Percentiles rank a stretch among this genome's conserved stretches.
These are phyloP conservation scores for Lomentospora prolificans DNA, from an alignment of 2,329 filamentous ascomycete species.

Conservation along the genomic window DNA sequence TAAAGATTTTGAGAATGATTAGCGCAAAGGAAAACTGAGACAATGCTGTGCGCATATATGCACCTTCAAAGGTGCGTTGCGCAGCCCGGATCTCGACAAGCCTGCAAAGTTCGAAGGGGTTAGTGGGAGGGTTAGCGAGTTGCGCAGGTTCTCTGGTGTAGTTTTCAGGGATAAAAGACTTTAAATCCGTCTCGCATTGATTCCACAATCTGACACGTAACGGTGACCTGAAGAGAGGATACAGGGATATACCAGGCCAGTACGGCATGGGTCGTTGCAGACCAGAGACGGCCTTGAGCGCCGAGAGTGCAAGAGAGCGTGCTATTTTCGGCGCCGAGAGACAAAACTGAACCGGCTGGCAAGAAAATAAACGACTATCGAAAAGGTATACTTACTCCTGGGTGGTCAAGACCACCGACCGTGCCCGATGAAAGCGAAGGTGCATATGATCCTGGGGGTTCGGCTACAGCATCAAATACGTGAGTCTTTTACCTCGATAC, in stretches of 20 bases:
- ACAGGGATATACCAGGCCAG: too few relatives aligned
- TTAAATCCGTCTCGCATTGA: too few relatives aligned
- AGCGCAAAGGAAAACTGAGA: conserved; percentile 93
- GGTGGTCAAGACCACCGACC: conserved; percentile 70
- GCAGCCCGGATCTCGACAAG: conserved; percentile 91
- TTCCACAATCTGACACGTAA: too few relatives aligned
- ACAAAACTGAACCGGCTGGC: background rate
- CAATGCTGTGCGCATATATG: conserved; percentile 89
- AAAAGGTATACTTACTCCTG: conserved; percentile 52
- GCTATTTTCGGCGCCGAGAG: background rate
- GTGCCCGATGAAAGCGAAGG: conserved; percentile 72
- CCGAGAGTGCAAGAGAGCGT: background rate
- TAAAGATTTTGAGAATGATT: conserved; percentile 94
- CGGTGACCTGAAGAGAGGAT: too few relatives aligned
- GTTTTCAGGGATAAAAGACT: too few relatives aligned
- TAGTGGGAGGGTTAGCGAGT: too few relatives aligned
- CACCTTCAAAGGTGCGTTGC: conserved; percentile 93
- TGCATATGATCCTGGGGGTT: conserved; percentile 66
- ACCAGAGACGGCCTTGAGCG: background rate
- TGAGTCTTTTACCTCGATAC: background rate
- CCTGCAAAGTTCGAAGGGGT: too few relatives aligned
- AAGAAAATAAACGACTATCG: too few relatives aligned
- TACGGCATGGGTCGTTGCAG: too few relatives aligned
- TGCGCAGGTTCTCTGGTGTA: too few relatives aligned
- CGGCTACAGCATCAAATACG: conserved; percentile 30